Percentiles rank a stretch among this genome's conserved stretches.
These are phyloP conservation scores for Penicillium fimorum DNA, from an alignment of 495 filamentous ascomycete genomes.

Conservation along the genomic window DNA sequence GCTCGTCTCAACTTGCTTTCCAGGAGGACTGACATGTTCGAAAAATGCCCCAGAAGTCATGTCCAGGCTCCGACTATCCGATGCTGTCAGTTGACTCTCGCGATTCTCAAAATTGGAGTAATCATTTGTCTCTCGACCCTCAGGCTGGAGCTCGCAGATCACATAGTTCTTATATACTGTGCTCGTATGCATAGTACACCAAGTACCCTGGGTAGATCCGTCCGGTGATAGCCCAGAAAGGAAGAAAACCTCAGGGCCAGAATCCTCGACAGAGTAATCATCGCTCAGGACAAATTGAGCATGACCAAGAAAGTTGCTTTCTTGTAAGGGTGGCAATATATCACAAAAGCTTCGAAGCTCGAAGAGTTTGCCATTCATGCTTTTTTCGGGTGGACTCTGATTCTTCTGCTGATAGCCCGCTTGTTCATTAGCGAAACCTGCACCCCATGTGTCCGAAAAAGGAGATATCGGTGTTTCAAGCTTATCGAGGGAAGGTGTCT, in stretches of 20 bases:
- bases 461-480: conserved; percentile 23
- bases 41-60: conserved; percentile 2
- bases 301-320: conserved; percentile 71
- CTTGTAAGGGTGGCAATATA: conserved; percentile 72
- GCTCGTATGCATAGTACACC: conserved; percentile 83
- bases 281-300: conserved; percentile 72
- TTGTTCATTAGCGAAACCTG: conserved; percentile 2
- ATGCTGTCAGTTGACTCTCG: conserved; percentile 31
- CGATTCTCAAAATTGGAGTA: conserved; percentile 35
- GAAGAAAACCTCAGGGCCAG: conserved; percentile 81
- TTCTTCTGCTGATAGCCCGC: background rate
- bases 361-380: conserved; percentile 62
- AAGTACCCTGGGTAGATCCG: conserved; percentile 57
- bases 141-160: conserved; percentile 84
- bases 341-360: conserved; percentile 66
- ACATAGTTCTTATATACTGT: conserved; percentile 57
- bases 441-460: conserved; percentile 14
- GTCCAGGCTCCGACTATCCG: background rate
- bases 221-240: conserved; percentile 57
- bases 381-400: background rate
- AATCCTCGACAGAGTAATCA: conserved; percentile 55
- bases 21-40: background rate
- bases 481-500: conserved; percentile 26
- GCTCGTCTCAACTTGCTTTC: conserved; percentile 34
- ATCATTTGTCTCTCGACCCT: conserved; percentile 49